Base-by-base conservation (phyloP, 805 yeast genomes). In the Suhomyces sp. region DNA sequence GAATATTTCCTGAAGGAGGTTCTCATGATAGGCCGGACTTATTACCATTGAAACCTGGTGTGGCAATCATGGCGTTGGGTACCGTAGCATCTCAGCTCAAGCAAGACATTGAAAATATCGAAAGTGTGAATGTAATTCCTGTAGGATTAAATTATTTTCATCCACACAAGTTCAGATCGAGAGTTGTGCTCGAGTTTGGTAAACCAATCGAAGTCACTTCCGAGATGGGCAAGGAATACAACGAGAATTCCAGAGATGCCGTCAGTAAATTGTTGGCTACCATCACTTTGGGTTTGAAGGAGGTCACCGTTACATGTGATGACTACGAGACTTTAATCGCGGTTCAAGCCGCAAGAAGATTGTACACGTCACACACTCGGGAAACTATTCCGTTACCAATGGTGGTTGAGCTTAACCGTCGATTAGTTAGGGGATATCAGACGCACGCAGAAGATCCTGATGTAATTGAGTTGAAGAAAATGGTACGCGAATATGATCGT, bases 1-100 rank as follows among this genome's bases (percentile, higher is more conserved):
- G 78, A 2, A 70, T 73, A 13, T 74, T 74, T 51, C 78, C 78
- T 8, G 78, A 74, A 53, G 78, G 78, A 10, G 78, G 78, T 6
- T 70, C 73, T 37, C 78, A 74, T 52, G 78, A 74, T 53, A 56
- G 78, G 27, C 69, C 77, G 2, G 72, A 70, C 45, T 66, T 74
- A 47, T 62, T 73, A 40, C 78, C 78, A 15, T 62, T 74, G 52
- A 74, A 73, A 51, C 77, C 78, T 0, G 78, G 78, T 1, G 78
- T 74, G 21, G 78, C 78, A 3, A 68, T 74, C 15, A 74, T 74
- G 78, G 78, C 77, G 0, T 54, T 74, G 24, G 78, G 78, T 2
- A 72, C 78, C 1, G 67, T 67, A 9, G 69, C 72, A 0, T 58
- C 69, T 4, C 55, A 54, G 31, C 46, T 59, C 27, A 61, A 59